Percentiles rank a stretch among this genome's conserved stretches.
Evolutionary conservation across 495 filamentous ascomycete genomes (phyloP).

Genomic region (Hypoxylon fuscum): DNA sequence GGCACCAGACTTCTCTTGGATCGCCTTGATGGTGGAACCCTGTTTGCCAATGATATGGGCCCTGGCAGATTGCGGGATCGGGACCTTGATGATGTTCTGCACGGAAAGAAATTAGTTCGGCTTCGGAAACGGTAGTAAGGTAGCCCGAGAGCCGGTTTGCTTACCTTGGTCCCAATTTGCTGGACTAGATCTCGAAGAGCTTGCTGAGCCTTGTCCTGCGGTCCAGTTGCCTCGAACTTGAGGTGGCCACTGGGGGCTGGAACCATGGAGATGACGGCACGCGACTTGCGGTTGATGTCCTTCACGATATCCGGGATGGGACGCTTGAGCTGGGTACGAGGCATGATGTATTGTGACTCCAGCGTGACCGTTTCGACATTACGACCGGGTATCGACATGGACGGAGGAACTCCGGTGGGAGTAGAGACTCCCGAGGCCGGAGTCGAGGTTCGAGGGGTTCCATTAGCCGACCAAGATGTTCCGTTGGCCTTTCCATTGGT

Average conservation of each 20-base stretch:
- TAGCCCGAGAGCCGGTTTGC: too few relatives aligned
- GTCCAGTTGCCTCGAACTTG: slow-evolving; percentile 83
- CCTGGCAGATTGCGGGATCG: slow-evolving; percentile 82
- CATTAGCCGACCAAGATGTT: slow-evolving; percentile 57
- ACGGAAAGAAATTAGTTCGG: slow-evolving; percentile 22
- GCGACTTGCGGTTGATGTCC: slow-evolving; percentile 88
- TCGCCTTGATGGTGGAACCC: slow-evolving; percentile 86
- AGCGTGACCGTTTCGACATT: slow-evolving; percentile 78
- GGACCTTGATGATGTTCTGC: slow-evolving; percentile 75
- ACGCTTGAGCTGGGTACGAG: slow-evolving; percentile 79
- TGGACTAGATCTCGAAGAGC: slow-evolving; percentile 86
- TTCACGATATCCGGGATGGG: slow-evolving; percentile 82
- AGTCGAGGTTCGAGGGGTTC: slow-evolving; percentile 63
- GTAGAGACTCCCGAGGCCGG: slow-evolving; percentile 66
- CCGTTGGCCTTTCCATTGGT: slow-evolving; percentile 71
- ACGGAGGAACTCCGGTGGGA: slow-evolving; percentile 65
- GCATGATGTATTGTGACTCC: slow-evolving; percentile 74
- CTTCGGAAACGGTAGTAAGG: not conserved
- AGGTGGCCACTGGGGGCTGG: slow-evolving; percentile 70
- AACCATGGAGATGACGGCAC: slow-evolving; percentile 81
- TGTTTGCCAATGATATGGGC: slow-evolving; percentile 90
- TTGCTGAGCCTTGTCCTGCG: slow-evolving; percentile 77
- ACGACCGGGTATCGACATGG: slow-evolving; percentile 78
- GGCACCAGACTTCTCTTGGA: slow-evolving; percentile 85
- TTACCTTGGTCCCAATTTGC: slow-evolving; percentile 85